A percentile compares a stretch with the other conserved stretches of the same genome.
Conservation (phyloP, 75 land plant genomes). For the Selaginella tamariscina region DNA sequence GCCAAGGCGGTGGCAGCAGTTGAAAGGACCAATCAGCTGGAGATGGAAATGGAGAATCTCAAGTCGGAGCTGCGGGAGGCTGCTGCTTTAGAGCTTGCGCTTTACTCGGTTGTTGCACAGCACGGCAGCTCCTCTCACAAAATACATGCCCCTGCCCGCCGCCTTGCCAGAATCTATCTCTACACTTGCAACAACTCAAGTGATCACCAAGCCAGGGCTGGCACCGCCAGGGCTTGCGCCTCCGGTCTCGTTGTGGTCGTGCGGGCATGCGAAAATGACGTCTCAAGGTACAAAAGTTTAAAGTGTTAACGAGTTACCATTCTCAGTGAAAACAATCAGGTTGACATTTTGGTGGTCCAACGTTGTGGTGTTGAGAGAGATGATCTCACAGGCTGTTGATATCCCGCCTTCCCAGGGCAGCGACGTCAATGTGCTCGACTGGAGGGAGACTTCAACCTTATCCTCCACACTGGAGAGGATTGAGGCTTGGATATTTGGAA, state of each 20-base stretch:
- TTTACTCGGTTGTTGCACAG: conserved; percentile 71
- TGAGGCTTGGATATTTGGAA: conserved; percentile 75
- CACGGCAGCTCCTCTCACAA: conserved; percentile 85
- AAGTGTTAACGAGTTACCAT: background rate
- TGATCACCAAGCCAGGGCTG: conserved; percentile 53
- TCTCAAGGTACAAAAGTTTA: conserved; percentile 70
- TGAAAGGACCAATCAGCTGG: conserved; percentile 44
- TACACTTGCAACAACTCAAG: conserved; percentile 79
- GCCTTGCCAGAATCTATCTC: conserved; percentile 75
- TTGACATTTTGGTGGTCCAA: conserved; percentile 96
- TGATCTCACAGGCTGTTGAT: conserved; percentile 56
- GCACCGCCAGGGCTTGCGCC: conserved; percentile 49
- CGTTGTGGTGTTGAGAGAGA: conserved; percentile 65
- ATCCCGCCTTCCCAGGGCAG: conserved; percentile 13
- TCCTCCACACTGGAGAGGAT: conserved; percentile 53
- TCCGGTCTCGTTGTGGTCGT: conserved; percentile 68
- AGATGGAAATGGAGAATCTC: conserved; percentile 43
- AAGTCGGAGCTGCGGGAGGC: conserved; percentile 74
- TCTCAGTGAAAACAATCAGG: conserved; percentile 24
- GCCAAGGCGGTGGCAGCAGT: conserved; percentile 25
- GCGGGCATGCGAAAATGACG: conserved; percentile 80
- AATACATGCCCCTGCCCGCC: conserved; percentile 89
- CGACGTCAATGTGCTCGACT: conserved; percentile 44
- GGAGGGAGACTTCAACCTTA: conserved; percentile 62
- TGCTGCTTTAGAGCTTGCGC: conserved; percentile 78